A percentile compares a stretch with the other conserved stretches of the same genome.
Conservation (phyloP, 1,284 basidiomycete genomes). For the Puccinia polysora region DNA sequence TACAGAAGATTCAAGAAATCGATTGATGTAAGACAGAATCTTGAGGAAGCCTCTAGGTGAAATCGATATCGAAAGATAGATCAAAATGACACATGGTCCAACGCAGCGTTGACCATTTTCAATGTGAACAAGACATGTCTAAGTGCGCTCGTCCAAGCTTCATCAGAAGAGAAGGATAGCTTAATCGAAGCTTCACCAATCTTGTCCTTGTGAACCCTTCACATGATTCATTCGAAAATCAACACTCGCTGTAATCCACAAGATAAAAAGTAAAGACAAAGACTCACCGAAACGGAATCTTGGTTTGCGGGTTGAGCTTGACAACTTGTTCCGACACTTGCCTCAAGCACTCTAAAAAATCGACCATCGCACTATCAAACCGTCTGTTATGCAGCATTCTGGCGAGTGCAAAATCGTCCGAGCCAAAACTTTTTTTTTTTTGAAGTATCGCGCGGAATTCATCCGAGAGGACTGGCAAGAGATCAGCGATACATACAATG, state of each 20-base stretch:
- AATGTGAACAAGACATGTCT: slow-evolving; percentile 82
- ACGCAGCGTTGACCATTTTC: slow-evolving; percentile 56
- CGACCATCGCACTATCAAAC: slow-evolving; percentile 93
- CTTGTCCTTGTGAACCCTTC: slow-evolving; percentile 88
- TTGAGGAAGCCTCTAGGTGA: too few relatives aligned
- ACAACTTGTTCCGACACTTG: slow-evolving; percentile 81
- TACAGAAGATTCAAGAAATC: too few relatives aligned
- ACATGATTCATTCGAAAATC: slow-evolving; percentile 31
- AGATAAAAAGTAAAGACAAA: slow-evolving; percentile 40
- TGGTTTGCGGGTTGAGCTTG: slow-evolving; percentile 65
- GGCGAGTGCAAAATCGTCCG: slow-evolving; percentile 78
- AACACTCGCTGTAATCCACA: not conserved
- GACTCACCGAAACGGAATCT: slow-evolving; percentile 77
- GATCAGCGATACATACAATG: too few relatives aligned
- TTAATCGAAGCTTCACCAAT: slow-evolving; percentile 93
- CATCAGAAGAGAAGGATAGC: slow-evolving; percentile 80
- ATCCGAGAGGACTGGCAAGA: not conserved
- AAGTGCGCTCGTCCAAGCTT: slow-evolving; percentile 89
- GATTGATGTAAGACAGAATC: too few relatives aligned
- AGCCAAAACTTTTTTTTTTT: slow-evolving; percentile 59
- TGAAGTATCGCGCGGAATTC: not conserved
- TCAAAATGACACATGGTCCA: slow-evolving; percentile 17
- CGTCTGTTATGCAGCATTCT: slow-evolving; percentile 85
- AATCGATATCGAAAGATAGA: too few relatives aligned
- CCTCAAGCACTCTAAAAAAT: slow-evolving; percentile 86